Conservation (phyloP, 257 asterid species). For the Echium plantagineum region DNA sequence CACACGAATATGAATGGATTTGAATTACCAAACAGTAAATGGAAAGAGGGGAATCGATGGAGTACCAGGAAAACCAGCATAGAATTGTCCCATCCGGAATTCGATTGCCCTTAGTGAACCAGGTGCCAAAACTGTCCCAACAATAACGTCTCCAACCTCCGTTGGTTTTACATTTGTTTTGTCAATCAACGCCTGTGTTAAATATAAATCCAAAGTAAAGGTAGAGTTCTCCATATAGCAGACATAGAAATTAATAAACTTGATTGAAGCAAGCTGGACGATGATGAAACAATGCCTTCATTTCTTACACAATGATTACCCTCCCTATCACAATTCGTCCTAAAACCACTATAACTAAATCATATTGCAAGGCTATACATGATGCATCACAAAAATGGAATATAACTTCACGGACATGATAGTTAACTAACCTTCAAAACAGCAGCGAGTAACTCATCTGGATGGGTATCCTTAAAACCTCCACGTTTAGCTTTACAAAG, state of each 20-base stretch:
- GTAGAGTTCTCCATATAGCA: background rate
- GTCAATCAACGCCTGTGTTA: constrained; percentile 58
- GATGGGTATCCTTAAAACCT: constrained; percentile 81
- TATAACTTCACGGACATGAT: background rate
- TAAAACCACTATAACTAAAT: background rate
- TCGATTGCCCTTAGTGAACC: constrained; percentile 78
- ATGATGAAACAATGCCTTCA: too few relatives aligned
- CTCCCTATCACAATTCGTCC: background rate
- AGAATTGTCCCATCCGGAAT: constrained; percentile 88
- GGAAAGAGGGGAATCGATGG: background rate
- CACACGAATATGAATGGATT: too few relatives aligned
- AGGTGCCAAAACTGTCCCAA: constrained; percentile 80
- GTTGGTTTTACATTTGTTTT: constrained; percentile 57
- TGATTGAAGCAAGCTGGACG: background rate
- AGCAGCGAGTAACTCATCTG: constrained; percentile 87
- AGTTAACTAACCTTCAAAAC: constrained; percentile 56
- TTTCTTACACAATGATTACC: background rate
- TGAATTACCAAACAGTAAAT: background rate
- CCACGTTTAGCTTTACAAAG: constrained; percentile 79
- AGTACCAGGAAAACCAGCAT: constrained; percentile 92
- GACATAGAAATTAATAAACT: background rate
- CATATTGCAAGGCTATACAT: background rate
- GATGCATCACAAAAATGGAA: background rate
- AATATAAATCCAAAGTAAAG: background rate
- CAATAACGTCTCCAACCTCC: constrained; percentile 91